Evolutionary conservation across 1,284 basidiomycete genomes (phyloP).

Genomic region (Cutaneotrichosporon arboriforme): DNA sequence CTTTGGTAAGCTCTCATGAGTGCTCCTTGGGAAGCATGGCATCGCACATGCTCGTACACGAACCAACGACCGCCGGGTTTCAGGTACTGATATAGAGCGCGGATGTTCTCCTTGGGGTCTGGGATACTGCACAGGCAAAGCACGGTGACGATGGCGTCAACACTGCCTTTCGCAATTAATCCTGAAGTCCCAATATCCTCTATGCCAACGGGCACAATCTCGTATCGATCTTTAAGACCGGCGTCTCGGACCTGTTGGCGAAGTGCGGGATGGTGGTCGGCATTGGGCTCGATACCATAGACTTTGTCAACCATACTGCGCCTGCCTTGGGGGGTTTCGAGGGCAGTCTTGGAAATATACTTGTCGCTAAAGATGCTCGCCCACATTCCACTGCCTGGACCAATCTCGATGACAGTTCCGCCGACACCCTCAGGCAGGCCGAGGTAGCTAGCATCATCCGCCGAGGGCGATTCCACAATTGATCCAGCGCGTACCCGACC

Average conservation of each 20-base stretch:
- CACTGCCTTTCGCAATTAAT: slow-evolving; percentile 12
- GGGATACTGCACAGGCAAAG: slow-evolving; percentile 19
- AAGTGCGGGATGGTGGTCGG: slow-evolving; percentile 13
- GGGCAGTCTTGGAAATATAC: neutral
- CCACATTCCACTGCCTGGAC: slow-evolving; percentile 18
- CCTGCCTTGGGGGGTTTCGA: neutral
- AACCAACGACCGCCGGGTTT: slow-evolving; percentile 18
- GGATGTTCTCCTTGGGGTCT: slow-evolving; percentile 15
- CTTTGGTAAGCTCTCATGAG: slow-evolving; percentile 11
- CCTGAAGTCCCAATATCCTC: slow-evolving; percentile 10
- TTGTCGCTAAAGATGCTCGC: slow-evolving; percentile 15
- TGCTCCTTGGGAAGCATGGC: slow-evolving; percentile 3
- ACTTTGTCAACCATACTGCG: slow-evolving; percentile 9
- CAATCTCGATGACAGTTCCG: slow-evolving; percentile 16
- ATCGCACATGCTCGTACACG: slow-evolving; percentile 18
- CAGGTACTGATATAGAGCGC: slow-evolving; percentile 20
- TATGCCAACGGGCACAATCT: slow-evolving; percentile 16
- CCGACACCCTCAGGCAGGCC: slow-evolving; percentile 3
- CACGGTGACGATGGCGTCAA: slow-evolving; percentile 16
- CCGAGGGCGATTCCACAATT: neutral
- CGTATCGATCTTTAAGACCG: slow-evolving; percentile 13
- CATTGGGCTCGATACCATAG: slow-evolving; percentile 20
- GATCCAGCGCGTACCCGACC: slow-evolving; percentile 13
- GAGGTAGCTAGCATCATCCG: neutral
- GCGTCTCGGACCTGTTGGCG: neutral